These are phyloP conservation scores for Syncephalastrum monosporum DNA, from an alignment of 371 early-diverging fungal genomes.

Conservation along the genomic window DNA sequence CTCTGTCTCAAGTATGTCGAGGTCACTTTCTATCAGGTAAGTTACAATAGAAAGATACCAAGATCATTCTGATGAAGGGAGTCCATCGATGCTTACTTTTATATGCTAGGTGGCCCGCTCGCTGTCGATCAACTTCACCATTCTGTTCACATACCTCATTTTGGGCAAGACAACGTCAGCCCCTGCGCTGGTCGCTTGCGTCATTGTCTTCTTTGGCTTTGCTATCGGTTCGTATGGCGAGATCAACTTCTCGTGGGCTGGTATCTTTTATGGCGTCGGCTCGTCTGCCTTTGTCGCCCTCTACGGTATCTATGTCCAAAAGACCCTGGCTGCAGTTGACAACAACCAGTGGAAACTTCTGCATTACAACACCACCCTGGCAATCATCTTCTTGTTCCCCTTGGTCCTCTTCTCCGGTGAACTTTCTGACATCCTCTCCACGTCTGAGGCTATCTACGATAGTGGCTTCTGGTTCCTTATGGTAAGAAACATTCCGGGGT, in stretches of 20 bases:
- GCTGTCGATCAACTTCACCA: slow-evolving; percentile 72
- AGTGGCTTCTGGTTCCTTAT: slow-evolving; percentile 67
- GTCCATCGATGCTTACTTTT: neutral
- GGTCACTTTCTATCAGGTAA: slow-evolving; percentile 73
- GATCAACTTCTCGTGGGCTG: slow-evolving; percentile 70
- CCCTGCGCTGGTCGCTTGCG: slow-evolving; percentile 60
- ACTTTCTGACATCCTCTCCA: slow-evolving; percentile 46
- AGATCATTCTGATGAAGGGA: too few species aligned
- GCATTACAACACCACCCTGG: slow-evolving; percentile 72
- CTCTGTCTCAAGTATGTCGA: slow-evolving; percentile 70
- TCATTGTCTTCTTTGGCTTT: slow-evolving; percentile 70
- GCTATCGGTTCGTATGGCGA: slow-evolving; percentile 72
- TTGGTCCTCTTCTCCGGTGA: slow-evolving; percentile 66
- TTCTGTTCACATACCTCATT: slow-evolving; percentile 65
- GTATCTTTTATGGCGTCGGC: slow-evolving; percentile 67
- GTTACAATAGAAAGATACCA: neutral
- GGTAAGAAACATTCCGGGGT: slow-evolving; percentile 32
- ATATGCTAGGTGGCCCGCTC: slow-evolving; percentile 61
- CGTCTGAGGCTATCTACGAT: slow-evolving; percentile 48
- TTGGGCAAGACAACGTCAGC: slow-evolving; percentile 58
- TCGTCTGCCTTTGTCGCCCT: slow-evolving; percentile 72
- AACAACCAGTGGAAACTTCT: slow-evolving; percentile 75
- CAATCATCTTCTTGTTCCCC: slow-evolving; percentile 61
- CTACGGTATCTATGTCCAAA: slow-evolving; percentile 77
- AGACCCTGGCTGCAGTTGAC: slow-evolving; percentile 62